Evolutionary conservation across 2,329 filamentous ascomycete genomes (phyloP).

Genomic region (Fusarium sp.): DNA sequence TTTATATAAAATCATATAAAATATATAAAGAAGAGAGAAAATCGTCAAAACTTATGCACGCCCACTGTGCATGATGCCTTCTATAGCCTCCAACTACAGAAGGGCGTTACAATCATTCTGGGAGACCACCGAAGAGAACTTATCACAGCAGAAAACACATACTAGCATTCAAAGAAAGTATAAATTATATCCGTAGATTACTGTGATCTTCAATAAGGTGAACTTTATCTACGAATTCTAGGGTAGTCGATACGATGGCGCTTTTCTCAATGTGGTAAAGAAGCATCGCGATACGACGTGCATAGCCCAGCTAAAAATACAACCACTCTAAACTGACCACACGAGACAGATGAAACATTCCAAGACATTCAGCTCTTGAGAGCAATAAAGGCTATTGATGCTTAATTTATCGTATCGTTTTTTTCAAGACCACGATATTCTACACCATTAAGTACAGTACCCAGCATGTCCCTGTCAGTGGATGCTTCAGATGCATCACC

Average conservation of each 20-base stretch:
- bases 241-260: conserved; percentile 1
- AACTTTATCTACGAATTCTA: neutral
- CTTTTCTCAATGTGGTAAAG: conserved; percentile 14
- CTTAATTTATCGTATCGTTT: conserved; percentile 1
- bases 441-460: neutral
- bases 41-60: too few species aligned
- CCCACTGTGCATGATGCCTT: too few species aligned
- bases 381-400: neutral
- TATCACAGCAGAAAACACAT: neutral
- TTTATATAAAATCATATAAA: too few species aligned
- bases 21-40: too few species aligned
- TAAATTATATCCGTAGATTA: neutral
- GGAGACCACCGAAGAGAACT: neutral
- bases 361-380: neutral
- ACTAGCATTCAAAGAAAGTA: neutral
- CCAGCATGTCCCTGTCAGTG: conserved; percentile 11
- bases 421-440: neutral
- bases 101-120: too few species aligned
- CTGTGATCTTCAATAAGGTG: neutral
- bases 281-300: conserved; percentile 5
- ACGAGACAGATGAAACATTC: neutral
- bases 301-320: conserved; percentile 5
- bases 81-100: too few species aligned
- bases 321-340: neutral
- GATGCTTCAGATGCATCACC: conserved; percentile 7